These are phyloP conservation scores for Ramaria sp. DNA, from an alignment of 768 basidiomycete species.

Conservation along the genomic window DNA sequence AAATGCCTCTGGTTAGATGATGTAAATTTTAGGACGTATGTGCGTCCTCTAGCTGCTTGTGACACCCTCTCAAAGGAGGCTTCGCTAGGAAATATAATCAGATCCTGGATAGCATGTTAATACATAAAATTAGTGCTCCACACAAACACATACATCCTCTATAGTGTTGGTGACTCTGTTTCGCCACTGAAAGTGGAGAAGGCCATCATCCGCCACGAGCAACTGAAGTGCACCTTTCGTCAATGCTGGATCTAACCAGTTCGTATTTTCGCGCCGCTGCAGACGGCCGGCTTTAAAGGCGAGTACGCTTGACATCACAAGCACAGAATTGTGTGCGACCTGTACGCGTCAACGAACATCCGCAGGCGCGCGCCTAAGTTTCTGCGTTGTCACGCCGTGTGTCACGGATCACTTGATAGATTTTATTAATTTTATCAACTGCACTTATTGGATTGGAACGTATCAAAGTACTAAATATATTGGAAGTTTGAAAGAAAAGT, in stretches of 20 bases:
- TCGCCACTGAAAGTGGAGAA: constrained; percentile 75
- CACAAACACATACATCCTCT: constrained; percentile 42
- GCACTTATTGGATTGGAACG: too few relatives aligned
- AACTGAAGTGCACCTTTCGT: constrained; percentile 68
- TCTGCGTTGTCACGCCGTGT: too few relatives aligned
- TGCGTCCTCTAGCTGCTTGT: constrained; percentile 54
- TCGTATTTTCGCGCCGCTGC: constrained; percentile 54
- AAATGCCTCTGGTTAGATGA: constrained; percentile 86
- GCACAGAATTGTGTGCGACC: too few relatives aligned
- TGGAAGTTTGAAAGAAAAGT: too few relatives aligned
- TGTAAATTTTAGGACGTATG: constrained; percentile 85
- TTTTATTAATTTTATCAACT: too few relatives aligned
- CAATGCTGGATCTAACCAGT: constrained; percentile 54
- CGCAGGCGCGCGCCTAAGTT: too few relatives aligned
- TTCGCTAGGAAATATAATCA: constrained; percentile 82
- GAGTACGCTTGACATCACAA: constrained; percentile 14
- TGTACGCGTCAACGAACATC: background rate
- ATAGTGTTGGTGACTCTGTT: constrained; percentile 48
- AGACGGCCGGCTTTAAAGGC: constrained; percentile 67
- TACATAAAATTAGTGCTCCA: background rate
- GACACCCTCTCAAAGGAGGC: constrained; percentile 69
- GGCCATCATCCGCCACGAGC: constrained; percentile 59
- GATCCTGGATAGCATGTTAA: constrained; percentile 39
- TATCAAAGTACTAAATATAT: too few relatives aligned
- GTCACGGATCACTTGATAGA: too few relatives aligned